A percentile compares a stretch with the other conserved stretches of the same genome.
Conservation (phyloP, 768 basidiomycete genomes). For the Rhizopogon vulgaris region DNA sequence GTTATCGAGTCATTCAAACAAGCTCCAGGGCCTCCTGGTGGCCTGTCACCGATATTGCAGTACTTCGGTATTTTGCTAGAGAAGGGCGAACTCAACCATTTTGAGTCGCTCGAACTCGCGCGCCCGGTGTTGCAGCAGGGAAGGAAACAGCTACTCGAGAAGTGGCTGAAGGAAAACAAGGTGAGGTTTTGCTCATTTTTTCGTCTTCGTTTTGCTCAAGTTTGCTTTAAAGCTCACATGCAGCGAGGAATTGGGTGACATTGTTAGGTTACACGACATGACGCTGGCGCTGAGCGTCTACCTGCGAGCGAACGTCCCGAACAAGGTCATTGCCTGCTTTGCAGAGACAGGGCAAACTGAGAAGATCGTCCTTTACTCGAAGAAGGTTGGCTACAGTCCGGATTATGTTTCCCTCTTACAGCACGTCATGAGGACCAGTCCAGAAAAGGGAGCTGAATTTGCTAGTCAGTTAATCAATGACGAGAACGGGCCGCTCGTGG, state of each 20-base stretch:
- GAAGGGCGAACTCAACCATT: slow-evolving; percentile 96
- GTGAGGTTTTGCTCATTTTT: slow-evolving; percentile 28
- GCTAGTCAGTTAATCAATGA: slow-evolving; percentile 93
- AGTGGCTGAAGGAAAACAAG: slow-evolving; percentile 99
- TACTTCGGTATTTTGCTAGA: slow-evolving; percentile 99
- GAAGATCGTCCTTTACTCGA: slow-evolving; percentile 95
- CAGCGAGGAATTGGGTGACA: slow-evolving; percentile 96
- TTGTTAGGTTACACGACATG: slow-evolving; percentile 93
- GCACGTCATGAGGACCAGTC: slow-evolving; percentile 92
- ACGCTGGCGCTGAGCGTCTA: slow-evolving; percentile 96
- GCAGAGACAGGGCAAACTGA: slow-evolving; percentile 98
- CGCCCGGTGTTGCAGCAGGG: slow-evolving; percentile 94
- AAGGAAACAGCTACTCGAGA: slow-evolving; percentile 93
- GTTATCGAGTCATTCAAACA: slow-evolving; percentile 98
- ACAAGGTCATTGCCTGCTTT: slow-evolving; percentile 98
- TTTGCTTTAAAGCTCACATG: slow-evolving; percentile 73
- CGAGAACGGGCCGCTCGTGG: slow-evolving; percentile 86
- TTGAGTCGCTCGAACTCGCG: slow-evolving; percentile 92
- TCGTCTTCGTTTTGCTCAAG: background rate
- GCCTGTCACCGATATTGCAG: slow-evolving; percentile 91
- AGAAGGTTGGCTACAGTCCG: slow-evolving; percentile 92
- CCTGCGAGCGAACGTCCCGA: slow-evolving; percentile 93
- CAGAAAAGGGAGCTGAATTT: slow-evolving; percentile 98
- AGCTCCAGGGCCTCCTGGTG: slow-evolving; percentile 85
- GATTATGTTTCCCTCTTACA: slow-evolving; percentile 91